phyloP scores from a whole-genome alignment of 2,329 filamentous ascomycete genomes.

The Claviceps pazoutovae region DNA sequence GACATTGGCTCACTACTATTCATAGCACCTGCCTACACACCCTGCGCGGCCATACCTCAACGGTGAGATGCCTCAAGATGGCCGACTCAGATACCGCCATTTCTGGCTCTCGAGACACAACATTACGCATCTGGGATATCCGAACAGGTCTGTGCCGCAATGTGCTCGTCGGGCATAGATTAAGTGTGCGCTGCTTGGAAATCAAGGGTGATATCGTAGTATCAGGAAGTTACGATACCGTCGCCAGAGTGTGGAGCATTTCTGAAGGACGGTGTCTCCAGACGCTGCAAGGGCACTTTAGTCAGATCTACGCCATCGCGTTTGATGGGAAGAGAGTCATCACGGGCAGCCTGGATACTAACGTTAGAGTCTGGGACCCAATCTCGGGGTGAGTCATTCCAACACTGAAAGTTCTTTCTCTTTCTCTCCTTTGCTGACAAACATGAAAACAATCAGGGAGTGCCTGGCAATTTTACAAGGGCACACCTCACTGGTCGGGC shows the following conservation, averaged over 20 bases:
- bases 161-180: slow-evolving; percentile 86
- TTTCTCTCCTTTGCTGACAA: not conserved
- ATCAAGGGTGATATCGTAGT: slow-evolving; percentile 95
- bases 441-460: slow-evolving; percentile 30
- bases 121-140: slow-evolving; percentile 89
- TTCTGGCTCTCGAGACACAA: slow-evolving; percentile 90
- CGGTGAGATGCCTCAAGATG: slow-evolving; percentile 95
- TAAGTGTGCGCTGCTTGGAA: slow-evolving; percentile 86
- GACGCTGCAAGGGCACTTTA: slow-evolving; percentile 87
- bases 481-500: slow-evolving; percentile 91
- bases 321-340: slow-evolving; percentile 91
- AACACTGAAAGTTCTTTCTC: not conserved
- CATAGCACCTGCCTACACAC: slow-evolving; percentile 61
- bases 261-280: slow-evolving; percentile 85
- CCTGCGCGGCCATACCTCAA: slow-evolving; percentile 87
- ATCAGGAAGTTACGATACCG: slow-evolving; percentile 97
- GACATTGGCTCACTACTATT: not conserved
- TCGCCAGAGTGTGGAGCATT: slow-evolving; percentile 94
- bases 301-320: slow-evolving; percentile 96
- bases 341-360: slow-evolving; percentile 91
- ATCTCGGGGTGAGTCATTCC: slow-evolving; percentile 53
- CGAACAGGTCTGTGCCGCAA: slow-evolving; percentile 76
- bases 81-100: slow-evolving; percentile 87
- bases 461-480: slow-evolving; percentile 89
- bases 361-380: slow-evolving; percentile 93